Base-by-base conservation (phyloP, 306 rosid species). In the Quercus bicolor region DNA sequence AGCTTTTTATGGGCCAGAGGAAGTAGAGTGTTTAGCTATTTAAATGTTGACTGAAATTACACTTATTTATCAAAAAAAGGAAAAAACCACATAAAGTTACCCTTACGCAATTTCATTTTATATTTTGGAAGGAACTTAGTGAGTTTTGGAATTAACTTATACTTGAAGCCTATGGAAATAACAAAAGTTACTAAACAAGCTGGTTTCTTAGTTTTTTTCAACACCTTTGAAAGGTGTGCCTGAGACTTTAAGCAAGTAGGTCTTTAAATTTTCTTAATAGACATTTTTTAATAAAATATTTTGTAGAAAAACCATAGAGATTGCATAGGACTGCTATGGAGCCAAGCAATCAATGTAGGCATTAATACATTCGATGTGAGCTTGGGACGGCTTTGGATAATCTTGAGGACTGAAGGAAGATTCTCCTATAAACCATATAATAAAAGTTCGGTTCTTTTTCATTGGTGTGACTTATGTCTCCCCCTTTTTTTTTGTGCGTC, bases 91-190 rank as follows among this genome's bases (percentile, higher is more conserved):
- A 40, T 40, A 6, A 20, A 18, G 71, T 66, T 66, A 8, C 34
- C 51, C 51, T 66, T 62, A 3, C 28, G n/a, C 66, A 60, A 75
- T 74, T 84, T 78, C 73, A 79, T 62, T 68, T 64, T 1, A 24
- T 28, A 45, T 26, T 24, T 28, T 56, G 53, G 75, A 78, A 76
- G 62, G 72, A 76, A 10, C 68, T 48, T 55, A 75, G 24, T 31
- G 43, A 28, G 9, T 37, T 5, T 45, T 40, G 18, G 31, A 57
- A 72, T 57, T 23, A 14, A 54, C 9, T 26, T 10, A 57, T 34
- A 31, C 9, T 24, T 18, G 40, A 37, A 61, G 23, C 7, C 48
- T 57, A 10, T 57, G 4, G 19, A n/a, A 57, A 28, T 14, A 15
- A 18, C 33, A 45, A 51, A 57, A 45, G 40, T 68, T 16, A 51